These are phyloP conservation scores for Neonectria coccinea DNA, from an alignment of 2,329 filamentous ascomycete genomes.

Conservation along the genomic window DNA sequence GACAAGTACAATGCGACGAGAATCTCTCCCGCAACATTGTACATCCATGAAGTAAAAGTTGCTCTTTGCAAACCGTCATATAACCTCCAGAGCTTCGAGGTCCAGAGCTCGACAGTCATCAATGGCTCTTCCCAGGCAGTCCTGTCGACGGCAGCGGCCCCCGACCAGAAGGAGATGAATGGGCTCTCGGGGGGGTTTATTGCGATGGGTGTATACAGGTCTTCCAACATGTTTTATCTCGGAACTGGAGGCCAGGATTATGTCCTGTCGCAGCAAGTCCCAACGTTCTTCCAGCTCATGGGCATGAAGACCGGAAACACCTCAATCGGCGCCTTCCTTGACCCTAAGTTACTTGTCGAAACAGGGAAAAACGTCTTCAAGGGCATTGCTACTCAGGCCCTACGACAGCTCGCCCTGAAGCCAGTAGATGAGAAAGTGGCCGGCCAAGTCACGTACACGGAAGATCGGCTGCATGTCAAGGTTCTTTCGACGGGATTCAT, in stretches of 20 bases:
- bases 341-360: slow-evolving; percentile 27
- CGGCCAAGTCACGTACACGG: slow-evolving; percentile 28
- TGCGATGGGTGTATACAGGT: slow-evolving; percentile 29
- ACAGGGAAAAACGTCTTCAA: slow-evolving; percentile 32
- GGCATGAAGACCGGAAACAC: slow-evolving; percentile 35
- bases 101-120: slow-evolving; percentile 22
- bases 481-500: slow-evolving; percentile 32
- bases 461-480: slow-evolving; percentile 32
- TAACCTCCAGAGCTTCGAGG: slow-evolving; percentile 30
- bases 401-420: slow-evolving; percentile 28
- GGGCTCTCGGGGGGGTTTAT: slow-evolving; percentile 32
- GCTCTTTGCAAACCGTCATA: slow-evolving; percentile 40
- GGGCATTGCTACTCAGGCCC: slow-evolving; percentile 32
- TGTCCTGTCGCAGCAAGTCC: slow-evolving; percentile 37
- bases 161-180: slow-evolving; percentile 14
- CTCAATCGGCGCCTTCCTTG: slow-evolving; percentile 27
- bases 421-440: slow-evolving; percentile 24
- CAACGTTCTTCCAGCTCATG: slow-evolving; percentile 45
- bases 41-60: slow-evolving; percentile 36
- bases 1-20: slow-evolving; percentile 25
- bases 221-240: slow-evolving; percentile 30
- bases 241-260: slow-evolving; percentile 35
- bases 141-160: slow-evolving; percentile 1
- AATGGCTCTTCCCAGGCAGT: slow-evolving; percentile 30
- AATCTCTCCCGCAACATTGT: slow-evolving; percentile 30